Evolutionary conservation across 345 rosid species (phyloP), one percentile per base, ranked within the genome.

Genomic region (Aquilaria malaccensis): DNA sequence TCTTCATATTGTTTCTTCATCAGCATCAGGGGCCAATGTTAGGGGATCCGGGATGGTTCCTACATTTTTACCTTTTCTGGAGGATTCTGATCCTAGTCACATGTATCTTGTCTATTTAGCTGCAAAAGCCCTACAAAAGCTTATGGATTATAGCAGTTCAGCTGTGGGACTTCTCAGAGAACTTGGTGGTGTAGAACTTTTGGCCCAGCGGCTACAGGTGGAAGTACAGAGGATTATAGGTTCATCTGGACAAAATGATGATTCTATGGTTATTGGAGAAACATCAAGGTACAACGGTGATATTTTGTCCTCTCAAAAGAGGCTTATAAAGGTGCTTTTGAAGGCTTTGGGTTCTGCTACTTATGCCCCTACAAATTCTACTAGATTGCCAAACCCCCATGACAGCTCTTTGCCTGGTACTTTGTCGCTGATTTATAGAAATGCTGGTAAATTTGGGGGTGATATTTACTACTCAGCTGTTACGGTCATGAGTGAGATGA

Each of bases 41-140:
- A 83, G 98, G 72, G 98, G 98, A 10, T 89, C 94, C 65, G 97
- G 96, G 58, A 93, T 89, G 96, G 94, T 93, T 67, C 85, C 96
- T 10, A 93, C 98, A 2, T 87, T 93, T 72, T 82, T 93, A 62
- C 97, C 96, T 7, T 94, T 93, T 70, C 76, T 93, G 77, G 96
- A 85, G 81, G 89, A 93, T 73, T 67, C 82, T 61, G 88, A 93
- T 75, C 82, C 94, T 50, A 77, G 70, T 68, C 98, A 89, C 65
- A 71, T 84, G 77, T 94, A 87, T 71, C 97, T 93, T 81, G 96
- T 93, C 7, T 83, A 85, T 77, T 79, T 87, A 80, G 94, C 97
- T 62, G 94, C 87, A 56, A 93, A 89, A 85, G 86, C 94, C 61
- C 54, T 89, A 60, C 97, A 89, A 55, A 93, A 89, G 82, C 97